Percentiles rank a stretch among this genome's conserved stretches.
Evolutionary conservation across 108 stramenopile genomes (phyloP).

Genomic region (Cyclotella cryptica): DNA sequence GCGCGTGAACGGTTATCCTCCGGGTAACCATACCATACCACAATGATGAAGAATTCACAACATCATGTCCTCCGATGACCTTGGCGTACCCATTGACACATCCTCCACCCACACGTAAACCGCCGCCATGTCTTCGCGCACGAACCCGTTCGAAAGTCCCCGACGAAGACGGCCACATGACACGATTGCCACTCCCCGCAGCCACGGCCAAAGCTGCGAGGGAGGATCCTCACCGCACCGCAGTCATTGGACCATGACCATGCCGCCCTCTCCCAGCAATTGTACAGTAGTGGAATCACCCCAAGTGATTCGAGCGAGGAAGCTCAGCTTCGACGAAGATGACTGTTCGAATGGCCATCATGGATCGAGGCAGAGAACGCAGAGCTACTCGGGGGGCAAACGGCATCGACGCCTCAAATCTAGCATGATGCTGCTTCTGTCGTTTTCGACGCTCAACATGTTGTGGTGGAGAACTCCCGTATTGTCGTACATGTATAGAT

Average conservation of each 20-base stretch:
- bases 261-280: neutral
- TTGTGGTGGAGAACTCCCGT: neutral
- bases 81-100: neutral
- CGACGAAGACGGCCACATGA: neutral
- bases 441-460: neutral
- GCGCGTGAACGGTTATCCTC: too few species aligned
- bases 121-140: neutral
- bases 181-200: neutral
- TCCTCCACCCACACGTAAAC: neutral
- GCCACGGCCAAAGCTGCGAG: neutral
- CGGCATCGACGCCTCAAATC: neutral
- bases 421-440: neutral
- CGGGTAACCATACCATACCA: too few species aligned
- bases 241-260: neutral
- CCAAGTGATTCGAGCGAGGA: neutral
- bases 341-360: neutral
- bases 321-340: neutral
- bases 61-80: too few species aligned
- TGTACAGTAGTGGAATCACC: neutral
- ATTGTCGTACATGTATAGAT: neutral
- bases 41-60: too few species aligned
- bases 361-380: neutral
- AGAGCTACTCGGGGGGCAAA: neutral
- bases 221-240: neutral
- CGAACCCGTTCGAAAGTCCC: constrained; percentile 8